Conservation (phyloP, 164 flowering plant species). For the Vitis rupestris region DNA sequence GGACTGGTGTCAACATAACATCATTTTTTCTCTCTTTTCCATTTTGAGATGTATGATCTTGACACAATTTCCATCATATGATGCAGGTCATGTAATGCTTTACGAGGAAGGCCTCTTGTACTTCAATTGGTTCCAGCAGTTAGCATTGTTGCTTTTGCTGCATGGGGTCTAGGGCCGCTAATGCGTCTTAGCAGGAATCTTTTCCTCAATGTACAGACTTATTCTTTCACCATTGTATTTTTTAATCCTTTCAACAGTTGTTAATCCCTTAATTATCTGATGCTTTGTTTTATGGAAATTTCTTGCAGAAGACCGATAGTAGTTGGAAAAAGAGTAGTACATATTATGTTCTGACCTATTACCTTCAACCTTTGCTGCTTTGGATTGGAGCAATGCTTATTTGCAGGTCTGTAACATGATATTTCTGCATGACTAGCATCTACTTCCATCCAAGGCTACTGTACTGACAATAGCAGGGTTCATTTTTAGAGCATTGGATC, state of each 20-base stretch:
- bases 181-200: conserved; percentile 28
- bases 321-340: conserved; percentile 81
- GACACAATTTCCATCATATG: neutral
- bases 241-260: neutral
- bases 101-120: conserved; percentile 25
- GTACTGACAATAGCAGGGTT: conserved; percentile 1
- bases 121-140: conserved; percentile 33
- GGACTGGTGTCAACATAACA: too few relatives aligned
- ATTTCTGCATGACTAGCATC: neutral
- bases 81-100: conserved; percentile 34
- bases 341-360: conserved; percentile 57
- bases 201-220: conserved; percentile 27
- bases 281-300: neutral
- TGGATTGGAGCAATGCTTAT: conserved; percentile 84
- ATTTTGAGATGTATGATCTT: neutral
- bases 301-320: conserved; percentile 59
- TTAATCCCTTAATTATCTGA: neutral
- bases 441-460: neutral
- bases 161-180: conserved; percentile 44
- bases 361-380: conserved; percentile 79
- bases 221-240: neutral
- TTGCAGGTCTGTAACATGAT: conserved; percentile 54
- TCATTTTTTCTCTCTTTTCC: neutral
- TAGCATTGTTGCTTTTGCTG: conserved; percentile 40
- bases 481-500: conserved; percentile 36